phyloP scores from a whole-genome alignment of 75 land plant species.

The Picea glauca region DNA sequence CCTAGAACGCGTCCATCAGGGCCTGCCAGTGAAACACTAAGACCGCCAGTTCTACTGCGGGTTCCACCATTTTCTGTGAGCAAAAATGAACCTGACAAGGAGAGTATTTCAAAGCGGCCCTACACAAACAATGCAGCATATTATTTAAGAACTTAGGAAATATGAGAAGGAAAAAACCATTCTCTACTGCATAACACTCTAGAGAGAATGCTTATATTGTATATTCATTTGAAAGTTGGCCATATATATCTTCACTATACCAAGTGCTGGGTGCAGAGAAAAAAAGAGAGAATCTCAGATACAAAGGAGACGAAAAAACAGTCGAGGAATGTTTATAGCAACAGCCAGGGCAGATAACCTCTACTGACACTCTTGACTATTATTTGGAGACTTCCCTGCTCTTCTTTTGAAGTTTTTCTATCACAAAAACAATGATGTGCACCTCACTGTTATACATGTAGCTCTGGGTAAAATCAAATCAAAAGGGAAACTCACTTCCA shows the following conservation, averaged over 20 bases:
- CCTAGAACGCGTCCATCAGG: slow-evolving; percentile 88
- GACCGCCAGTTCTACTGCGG: slow-evolving; percentile 61
- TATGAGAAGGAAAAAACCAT: not conserved
- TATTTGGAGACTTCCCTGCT: not conserved
- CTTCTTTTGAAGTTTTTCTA: not conserved
- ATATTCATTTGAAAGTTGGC: not conserved
- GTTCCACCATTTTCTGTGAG: slow-evolving; percentile 56
- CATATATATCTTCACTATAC: not conserved
- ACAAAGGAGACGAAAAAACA: not conserved
- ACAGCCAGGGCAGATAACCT: not conserved
- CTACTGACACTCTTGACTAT: not conserved
- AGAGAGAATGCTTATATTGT: slow-evolving; percentile 2
- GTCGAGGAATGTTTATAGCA: not conserved
- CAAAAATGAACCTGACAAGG: slow-evolving; percentile 77
- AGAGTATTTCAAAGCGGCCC: slow-evolving; percentile 91
- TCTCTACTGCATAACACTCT: not conserved
- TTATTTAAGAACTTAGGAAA: not conserved
- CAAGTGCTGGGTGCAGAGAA: not conserved
- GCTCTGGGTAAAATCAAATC: not conserved
- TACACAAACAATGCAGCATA: slow-evolving; percentile 26
- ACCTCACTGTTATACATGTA: not conserved
- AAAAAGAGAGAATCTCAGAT: not conserved
- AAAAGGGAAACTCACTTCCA: not conserved
- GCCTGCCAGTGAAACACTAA: slow-evolving; percentile 82
- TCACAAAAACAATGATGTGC: not conserved